Percentiles rank a stretch among this genome's conserved stretches.
Evolutionary conservation across 192 early-diverging fungal genomes (phyloP).

Genomic region (Anaeromyces robustus): DNA sequence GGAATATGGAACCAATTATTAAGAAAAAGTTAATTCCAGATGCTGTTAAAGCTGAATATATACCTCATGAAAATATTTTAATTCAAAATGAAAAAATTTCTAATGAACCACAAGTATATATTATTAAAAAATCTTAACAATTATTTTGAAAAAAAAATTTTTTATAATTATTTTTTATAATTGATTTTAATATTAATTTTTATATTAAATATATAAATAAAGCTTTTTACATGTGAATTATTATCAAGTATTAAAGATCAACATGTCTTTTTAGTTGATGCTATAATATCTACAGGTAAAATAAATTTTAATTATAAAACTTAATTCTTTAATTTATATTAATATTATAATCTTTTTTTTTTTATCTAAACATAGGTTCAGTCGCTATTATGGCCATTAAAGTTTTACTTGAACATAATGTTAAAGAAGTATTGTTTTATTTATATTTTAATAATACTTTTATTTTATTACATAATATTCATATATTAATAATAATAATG

Average conservation of each 20-base stretch:
- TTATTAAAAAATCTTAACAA: too few relatives aligned
- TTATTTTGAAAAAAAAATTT: too few relatives aligned
- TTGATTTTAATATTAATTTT: too few relatives aligned
- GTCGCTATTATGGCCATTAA: constrained; percentile 92
- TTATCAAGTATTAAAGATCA: constrained; percentile 26
- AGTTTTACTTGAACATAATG: constrained; percentile 78
- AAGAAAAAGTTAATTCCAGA: constrained; percentile 46
- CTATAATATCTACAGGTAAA: constrained; percentile 59
- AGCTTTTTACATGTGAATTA: background rate
- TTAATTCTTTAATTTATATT: too few relatives aligned
- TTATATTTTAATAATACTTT: background rate
- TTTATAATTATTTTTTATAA: too few relatives aligned
- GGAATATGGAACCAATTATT: constrained; percentile 79
- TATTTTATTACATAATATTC: too few relatives aligned
- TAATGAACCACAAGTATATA: constrained; percentile 75
- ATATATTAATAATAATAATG: too few relatives aligned
- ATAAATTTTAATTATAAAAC: too few relatives aligned
- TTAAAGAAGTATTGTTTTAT: constrained; percentile 29
- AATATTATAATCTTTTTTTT: too few relatives aligned
- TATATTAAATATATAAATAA: constrained; percentile 60
- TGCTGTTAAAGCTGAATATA: constrained; percentile 25
- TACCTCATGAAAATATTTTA: constrained; percentile 74
- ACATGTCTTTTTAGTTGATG: constrained; percentile 67
- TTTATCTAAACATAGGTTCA: constrained; percentile 48
- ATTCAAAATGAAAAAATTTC: constrained; percentile 66